phyloP scores from a whole-genome alignment of 345 rosid species.

The Xanthoceras sorbifolium region DNA sequence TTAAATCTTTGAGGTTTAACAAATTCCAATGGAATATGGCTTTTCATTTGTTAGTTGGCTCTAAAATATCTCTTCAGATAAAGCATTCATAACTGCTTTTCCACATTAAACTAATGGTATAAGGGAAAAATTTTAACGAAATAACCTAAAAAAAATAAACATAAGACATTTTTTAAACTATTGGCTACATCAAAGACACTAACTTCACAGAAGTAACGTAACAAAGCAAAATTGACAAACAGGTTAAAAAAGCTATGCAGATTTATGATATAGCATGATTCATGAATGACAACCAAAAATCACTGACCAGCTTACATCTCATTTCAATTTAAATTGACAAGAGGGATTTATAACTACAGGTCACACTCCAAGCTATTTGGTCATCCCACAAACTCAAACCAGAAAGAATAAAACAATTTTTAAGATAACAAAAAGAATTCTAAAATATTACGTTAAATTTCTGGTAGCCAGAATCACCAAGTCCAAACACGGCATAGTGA shows the following conservation, averaged over 20 bases:
- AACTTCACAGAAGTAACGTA: background rate
- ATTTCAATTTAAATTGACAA: background rate
- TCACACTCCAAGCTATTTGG: background rate
- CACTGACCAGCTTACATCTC: background rate
- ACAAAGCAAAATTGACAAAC: background rate
- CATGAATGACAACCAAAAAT: background rate
- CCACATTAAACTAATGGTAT: background rate
- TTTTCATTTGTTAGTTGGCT: background rate
- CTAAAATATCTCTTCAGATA: background rate
- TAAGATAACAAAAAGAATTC: background rate
- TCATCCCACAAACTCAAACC: background rate
- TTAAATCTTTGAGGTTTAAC: background rate
- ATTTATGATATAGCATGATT: background rate
- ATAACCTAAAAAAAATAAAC: background rate
- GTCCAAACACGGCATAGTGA: slow-evolving; percentile 80
- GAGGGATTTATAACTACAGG: background rate
- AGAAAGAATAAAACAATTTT: background rate
- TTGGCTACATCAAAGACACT: background rate
- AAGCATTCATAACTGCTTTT: background rate
- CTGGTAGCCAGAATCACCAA: slow-evolving; percentile 93
- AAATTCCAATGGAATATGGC: background rate
- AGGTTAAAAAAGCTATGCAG: background rate
- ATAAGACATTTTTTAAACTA: background rate
- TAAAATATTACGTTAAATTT: slow-evolving; percentile 66
- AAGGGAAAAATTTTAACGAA: background rate